Evolutionary conservation across 352 stramenopile species (phyloP).

Genomic region (Peronosclerospora sorghi): DNA sequence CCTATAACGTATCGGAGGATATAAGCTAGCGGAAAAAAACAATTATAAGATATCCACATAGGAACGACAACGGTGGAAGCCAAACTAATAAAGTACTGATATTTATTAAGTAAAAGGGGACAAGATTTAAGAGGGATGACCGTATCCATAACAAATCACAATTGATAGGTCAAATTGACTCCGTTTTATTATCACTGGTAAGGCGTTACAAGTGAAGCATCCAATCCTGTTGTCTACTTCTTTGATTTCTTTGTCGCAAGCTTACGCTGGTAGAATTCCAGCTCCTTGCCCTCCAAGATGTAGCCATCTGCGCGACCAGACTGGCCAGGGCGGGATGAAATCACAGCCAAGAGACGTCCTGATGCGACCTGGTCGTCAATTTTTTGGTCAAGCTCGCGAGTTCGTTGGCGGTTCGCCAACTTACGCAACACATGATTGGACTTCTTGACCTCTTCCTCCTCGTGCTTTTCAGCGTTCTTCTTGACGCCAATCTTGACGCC

Average conservation of each 20-base stretch:
- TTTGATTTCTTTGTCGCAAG: constrained; percentile 98
- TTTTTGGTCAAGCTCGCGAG: constrained; percentile 86
- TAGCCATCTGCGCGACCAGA: constrained; percentile 96
- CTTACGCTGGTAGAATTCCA: constrained; percentile 99
- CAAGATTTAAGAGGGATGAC: no score
- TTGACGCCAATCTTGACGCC: constrained; percentile 87
- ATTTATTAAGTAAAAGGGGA: no score
- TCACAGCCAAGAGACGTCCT: constrained; percentile 94
- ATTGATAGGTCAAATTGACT: no score
- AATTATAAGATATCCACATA: no score
- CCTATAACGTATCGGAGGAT: no score
- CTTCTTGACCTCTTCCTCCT: constrained; percentile 87
- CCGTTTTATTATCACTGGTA: constrained; percentile 20
- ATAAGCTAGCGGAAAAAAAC: no score
- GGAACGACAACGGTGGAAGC: no score
- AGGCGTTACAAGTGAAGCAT: neutral
- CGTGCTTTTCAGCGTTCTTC: constrained; percentile 74
- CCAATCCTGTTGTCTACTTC: constrained; percentile 76
- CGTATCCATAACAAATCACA: no score
- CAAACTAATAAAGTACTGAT: no score
- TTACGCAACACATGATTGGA: constrained; percentile 90
- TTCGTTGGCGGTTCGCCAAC: constrained; percentile 89
- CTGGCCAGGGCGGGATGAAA: constrained; percentile 97
- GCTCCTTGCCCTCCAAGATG: constrained; percentile 98
- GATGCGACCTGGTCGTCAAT: constrained; percentile 96